Evolutionary conservation across 192 early-diverging fungal genomes (phyloP), one percentile per base, ranked within the genome.

Genomic region (Dimargaris xerosporica): DNA sequence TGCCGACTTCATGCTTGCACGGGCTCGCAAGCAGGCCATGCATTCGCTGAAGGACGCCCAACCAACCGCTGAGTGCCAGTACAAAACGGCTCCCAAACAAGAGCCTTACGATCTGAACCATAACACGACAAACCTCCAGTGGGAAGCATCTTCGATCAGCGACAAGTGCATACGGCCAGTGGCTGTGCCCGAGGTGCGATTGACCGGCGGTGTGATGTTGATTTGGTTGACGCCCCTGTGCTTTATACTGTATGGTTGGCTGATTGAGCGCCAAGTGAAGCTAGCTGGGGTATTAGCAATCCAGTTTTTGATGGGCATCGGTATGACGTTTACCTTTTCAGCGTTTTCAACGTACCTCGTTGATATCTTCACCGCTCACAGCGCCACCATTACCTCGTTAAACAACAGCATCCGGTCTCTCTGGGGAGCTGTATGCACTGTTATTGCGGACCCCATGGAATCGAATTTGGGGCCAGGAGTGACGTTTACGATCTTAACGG

Each of bases 311-410:
- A 45, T 51, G 44, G 47, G 48, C 7, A 5, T 63, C 6, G 62
- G 62, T n/a, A 63, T 52, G 47, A 63, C 47, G 34, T 63, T 63
- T 41, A 48, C 28, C n/a, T 63, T 63, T 52, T 17, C 46, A 0
- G 16, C 46, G 23, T 52, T 46, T 19, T 53, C 47, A 47, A 63
- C 47, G 6, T 63, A 63, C 52, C 31, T 63, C 15, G 51, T 63
- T 21, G 62, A 63, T 41, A 48, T 63, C 3, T 63, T 63, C 34
- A 48, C 62, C 48, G 39, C 50, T 19, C 46, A 50, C 21, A 52
- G 47, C n/a, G 62, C 62, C 34, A 63, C 47, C 34, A 63, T 63
- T 25, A 63, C 48, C 2, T 31, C 62, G 29, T 26, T 63, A 1
- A 29, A 63, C 29, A 63, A 63, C 52, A 43, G 25, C 25, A 25